Conservation (phyloP, 768 basidiomycete species). For the Trametes sanguinea region DNA sequence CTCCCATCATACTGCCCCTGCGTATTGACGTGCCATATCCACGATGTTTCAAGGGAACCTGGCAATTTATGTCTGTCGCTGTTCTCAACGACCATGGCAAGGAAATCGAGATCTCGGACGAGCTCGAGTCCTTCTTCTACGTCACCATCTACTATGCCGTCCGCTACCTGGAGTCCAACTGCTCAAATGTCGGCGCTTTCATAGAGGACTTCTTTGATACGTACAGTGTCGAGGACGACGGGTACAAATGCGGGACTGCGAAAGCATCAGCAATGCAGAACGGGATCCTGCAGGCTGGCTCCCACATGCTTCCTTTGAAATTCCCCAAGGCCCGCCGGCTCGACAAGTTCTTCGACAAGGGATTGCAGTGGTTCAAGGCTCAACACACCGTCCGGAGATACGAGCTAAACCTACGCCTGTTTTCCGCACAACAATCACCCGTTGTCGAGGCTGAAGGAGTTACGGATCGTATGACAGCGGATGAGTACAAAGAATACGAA, state of each 20-base stretch:
- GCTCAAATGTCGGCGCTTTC: not conserved
- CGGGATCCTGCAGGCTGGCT: too few relatives aligned
- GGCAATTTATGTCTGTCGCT: slow-evolving; percentile 23
- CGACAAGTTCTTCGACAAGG: too few relatives aligned
- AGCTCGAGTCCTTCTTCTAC: slow-evolving; percentile 26
- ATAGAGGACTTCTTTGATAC: slow-evolving; percentile 3
- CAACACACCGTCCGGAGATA: too few relatives aligned
- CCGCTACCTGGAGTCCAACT: not conserved
- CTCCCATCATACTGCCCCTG: too few relatives aligned
- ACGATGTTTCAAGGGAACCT: slow-evolving; percentile 29
- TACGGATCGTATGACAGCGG: too few relatives aligned
- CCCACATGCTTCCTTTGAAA: too few relatives aligned
- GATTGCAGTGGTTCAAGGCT: too few relatives aligned
- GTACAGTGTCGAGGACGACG: not conserved
- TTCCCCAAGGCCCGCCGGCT: too few relatives aligned
- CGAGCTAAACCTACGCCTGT: too few relatives aligned
- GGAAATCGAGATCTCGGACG: slow-evolving; percentile 15
- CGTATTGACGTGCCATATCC: not conserved
- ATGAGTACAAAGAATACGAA: too few relatives aligned
- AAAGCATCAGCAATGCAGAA: not conserved
- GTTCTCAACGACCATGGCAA: slow-evolving; percentile 14
- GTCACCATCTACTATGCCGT: slow-evolving; percentile 5
- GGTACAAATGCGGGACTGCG: not conserved
- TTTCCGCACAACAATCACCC: too few relatives aligned
- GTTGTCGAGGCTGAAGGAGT: too few relatives aligned